These are phyloP conservation scores for Candolleomyces efflorescens DNA, from an alignment of 768 basidiomycete species.

Conservation along the genomic window DNA sequence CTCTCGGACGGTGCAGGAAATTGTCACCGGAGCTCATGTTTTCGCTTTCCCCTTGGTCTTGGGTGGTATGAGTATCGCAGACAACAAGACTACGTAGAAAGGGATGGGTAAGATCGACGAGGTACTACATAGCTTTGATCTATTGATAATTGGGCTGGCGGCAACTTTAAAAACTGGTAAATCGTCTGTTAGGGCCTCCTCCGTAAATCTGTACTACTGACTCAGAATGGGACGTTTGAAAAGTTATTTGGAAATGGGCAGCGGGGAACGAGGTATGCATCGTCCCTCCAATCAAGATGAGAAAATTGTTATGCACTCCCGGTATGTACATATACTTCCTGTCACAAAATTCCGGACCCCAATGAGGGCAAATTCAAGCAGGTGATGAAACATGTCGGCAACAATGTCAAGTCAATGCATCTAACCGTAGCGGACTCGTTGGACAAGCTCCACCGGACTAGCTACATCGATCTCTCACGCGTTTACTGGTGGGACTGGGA, in stretches of 20 bases:
- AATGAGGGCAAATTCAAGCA: slow-evolving; percentile 23
- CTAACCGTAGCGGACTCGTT: slow-evolving; percentile 38
- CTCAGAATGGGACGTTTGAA: too few species aligned
- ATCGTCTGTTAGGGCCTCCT: slow-evolving; percentile 1
- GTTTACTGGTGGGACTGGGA: too few species aligned
- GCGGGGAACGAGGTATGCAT: too few species aligned
- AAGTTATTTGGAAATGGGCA: too few species aligned
- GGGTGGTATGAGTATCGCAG: slow-evolving; percentile 10
- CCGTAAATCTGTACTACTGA: too few species aligned
- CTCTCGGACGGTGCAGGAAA: slow-evolving; percentile 1
- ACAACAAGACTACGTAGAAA: not conserved
- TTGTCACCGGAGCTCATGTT: slow-evolving; percentile 5
- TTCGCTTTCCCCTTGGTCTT: slow-evolving; percentile 2
- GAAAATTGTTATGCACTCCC: not conserved
- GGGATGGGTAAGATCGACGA: slow-evolving; percentile 5
- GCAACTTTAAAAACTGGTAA: slow-evolving; percentile 7
- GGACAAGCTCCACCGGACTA: slow-evolving; percentile 39
- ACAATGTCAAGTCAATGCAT: slow-evolving; percentile 39
- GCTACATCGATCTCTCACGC: slow-evolving; percentile 45
- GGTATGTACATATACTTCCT: slow-evolving; percentile 20
- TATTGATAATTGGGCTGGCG: slow-evolving; percentile 1
- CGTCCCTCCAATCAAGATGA: too few species aligned
- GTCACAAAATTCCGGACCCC: slow-evolving; percentile 20
- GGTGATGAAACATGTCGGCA: slow-evolving; percentile 39
- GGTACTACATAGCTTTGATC: not conserved